These are phyloP conservation scores for Crithidia sp. DNA, from an alignment of 208 protist species.

Conservation along the genomic window DNA sequence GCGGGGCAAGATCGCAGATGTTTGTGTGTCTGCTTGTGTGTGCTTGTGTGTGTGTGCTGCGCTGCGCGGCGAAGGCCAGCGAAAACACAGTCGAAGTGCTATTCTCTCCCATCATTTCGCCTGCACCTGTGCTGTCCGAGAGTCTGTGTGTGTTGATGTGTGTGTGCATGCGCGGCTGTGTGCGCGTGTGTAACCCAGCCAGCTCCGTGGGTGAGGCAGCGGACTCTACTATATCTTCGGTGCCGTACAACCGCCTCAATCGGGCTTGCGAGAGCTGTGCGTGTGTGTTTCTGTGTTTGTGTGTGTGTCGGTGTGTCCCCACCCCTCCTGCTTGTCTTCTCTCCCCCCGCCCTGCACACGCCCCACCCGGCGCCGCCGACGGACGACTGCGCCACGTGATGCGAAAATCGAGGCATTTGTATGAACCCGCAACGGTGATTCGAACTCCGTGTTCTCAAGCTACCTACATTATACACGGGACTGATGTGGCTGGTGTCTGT, in stretches of 20 bases:
- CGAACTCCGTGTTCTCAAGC: slow-evolving; percentile 54
- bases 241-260: slow-evolving; percentile 37
- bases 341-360: too few species aligned
- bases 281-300: background rate
- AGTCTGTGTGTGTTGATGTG: background rate
- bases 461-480: slow-evolving; percentile 57
- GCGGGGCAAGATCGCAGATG: slow-evolving; percentile 28
- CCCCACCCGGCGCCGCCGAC: background rate
- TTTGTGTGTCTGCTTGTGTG: background rate
- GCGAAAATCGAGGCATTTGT: slow-evolving; percentile 60
- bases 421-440: slow-evolving; percentile 60
- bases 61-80: slow-evolving; percentile 6
- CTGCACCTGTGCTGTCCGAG: slow-evolving; percentile 41
- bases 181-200: background rate
- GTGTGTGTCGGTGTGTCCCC: slow-evolving; percentile 5
- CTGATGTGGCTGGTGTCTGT: slow-evolving; percentile 17
- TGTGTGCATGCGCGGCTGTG: background rate
- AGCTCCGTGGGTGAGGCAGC: slow-evolving; percentile 39
- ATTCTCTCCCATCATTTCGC: slow-evolving; percentile 25
- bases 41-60: slow-evolving; percentile 3
- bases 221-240: slow-evolving; percentile 26
- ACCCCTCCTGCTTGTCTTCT: too few species aligned
- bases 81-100: slow-evolving; percentile 39
- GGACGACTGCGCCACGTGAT: background rate
- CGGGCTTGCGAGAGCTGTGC: slow-evolving; percentile 29